Evolutionary conservation across 805 yeast species (phyloP), one percentile per base, ranked within the genome.

Genomic region (Metschnikowia sp.): DNA sequence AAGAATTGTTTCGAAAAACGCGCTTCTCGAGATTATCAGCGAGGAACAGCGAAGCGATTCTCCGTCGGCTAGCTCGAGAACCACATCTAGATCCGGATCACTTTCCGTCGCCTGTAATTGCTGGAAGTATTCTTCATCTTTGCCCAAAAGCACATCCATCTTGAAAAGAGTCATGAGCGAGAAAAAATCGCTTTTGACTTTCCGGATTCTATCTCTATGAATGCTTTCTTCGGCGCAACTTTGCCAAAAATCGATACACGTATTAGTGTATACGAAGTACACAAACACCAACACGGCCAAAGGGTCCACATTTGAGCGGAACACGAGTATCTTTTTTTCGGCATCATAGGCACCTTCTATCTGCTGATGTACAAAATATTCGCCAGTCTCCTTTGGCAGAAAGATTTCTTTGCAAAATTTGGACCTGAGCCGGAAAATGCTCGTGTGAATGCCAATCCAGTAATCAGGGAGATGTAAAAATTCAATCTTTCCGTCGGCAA

Each of bases 1-100:
- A 32, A 86, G 70, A 2, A 81, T 53, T 0, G 83, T 73, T 46
- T 79, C 83, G 60, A 90, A 88, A 57, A 75, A 86, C 0, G 79
- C 81, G 40, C 83, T 78, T 49, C 95, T 66, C 0, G 77, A 62
- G 4, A 66, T 59, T n/a, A 90, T 57, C 4, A 88, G 64, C 10
- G 72, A 68, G 2, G 83, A 75, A 57, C 81, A 81, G 7, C 79
- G 75, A 4, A 50, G 47, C 0, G 76, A 32, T n/a, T 63, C 68
- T 1, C 79, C 81, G 54, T 80, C 83, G 1, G 64, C 51, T n/a
- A 84, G 61, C 5, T 53, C 53, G 2, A 88, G 63, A 0, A 56
- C 55, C 2, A 79, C 74, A 57, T 83, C 86, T 26, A 48, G 55
- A 15, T 12, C 34, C 26, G 57, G 39, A 11, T 51, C 56, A 5